Base-by-base conservation (phyloP, 768 basidiomycete species). In the Leccinum subtestaceum region DNA sequence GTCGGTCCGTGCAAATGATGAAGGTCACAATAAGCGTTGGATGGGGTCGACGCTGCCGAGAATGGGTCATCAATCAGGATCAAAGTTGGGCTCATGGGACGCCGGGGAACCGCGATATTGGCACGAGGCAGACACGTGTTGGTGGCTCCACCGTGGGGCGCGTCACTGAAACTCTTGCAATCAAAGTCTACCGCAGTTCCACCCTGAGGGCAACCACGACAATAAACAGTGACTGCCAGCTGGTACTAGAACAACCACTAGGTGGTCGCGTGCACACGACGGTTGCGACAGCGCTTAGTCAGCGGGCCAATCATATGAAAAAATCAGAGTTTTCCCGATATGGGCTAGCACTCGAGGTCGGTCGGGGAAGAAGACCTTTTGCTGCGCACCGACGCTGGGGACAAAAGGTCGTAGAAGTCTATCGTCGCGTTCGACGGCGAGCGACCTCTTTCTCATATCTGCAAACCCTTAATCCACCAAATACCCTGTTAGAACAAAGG, bases 221-320 rank as follows among this genome's bases (percentile, higher is more conserved):
- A 40, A 40, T 40, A 9, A 12, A 29, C 29, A 29, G 29, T 29
- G 29, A 29, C 29, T 29, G 29, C 29, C 23, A 25, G 23, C 29
- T 29, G 29, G 29, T 29, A 29, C 29, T 29, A 29, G 29, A 40
- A 40, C 8, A n/a, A n/a, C 36, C 36, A 15, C 15, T 36, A 29
- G 43, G 23, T 46, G 52, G 63, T 68, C 66, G 67, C 31, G 64
- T 66, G 67, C 63, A 38, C 27, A 32, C 19, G 0, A 0, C 9
- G 19, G 32, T 51, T 6, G 17, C 7, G 17, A 8, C 3, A 29
- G 65, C 53, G 65, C 53, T 71, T 66, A 70, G 72, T 73, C 65
- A 71, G 56, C 72, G 5, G 10, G 36, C 64, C 67, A 72, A 71
- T 71, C 69, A 72, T 66, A 73, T 69, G 69, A 45, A 46, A 61